Evolutionary conservation across 371 early-diverging fungal species (phyloP), one percentile per base, ranked within the genome.

Genomic region (Mortierella sp.): DNA sequence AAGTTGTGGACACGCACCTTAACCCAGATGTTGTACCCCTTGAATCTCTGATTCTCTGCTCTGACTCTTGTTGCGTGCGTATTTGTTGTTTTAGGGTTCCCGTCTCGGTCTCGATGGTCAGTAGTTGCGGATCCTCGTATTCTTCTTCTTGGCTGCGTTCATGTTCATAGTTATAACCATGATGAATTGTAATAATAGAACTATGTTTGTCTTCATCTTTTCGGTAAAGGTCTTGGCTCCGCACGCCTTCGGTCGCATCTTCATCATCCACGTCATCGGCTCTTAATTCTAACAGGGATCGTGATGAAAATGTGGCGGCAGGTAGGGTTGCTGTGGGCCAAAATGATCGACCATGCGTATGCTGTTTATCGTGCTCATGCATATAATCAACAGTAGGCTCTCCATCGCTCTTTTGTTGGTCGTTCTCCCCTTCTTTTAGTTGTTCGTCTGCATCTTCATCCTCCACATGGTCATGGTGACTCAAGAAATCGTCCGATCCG

Each of bases 401-500:
- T 32, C 15, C 30, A 30, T 24, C 23, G 21, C 21, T 47, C 47
- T 17, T 24, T 51, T 37, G 27, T 31, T 51, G 37, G 2, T 6
- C 46, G 12, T n/a, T 19, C 28, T 48, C 49, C 8, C 27, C 8
- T 48, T 21, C 27, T 48, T 9, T 28, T 26, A 12, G 26, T 17
- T n/a, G 30, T 27, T 50, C 37, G 8, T 47, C 47, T 19, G n/a
- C 21, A 15, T 61, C 53, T 15, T 52, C 53, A 17, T 53, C 48
- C 4, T 62, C 62, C 1, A 27, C 64, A 31, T 30, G 56, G 3
- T 37, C 64, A 31, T 30, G 56, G 3, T 56, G 56, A 32, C 43
- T 56, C 64, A 67, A 49, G 32, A 69, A 62, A 15, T 57, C 57
- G 31, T 61, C 62, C 1, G 62, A 47, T 9, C 42, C 60, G 26